Evolutionary conservation across 768 basidiomycete genomes (phyloP), one percentile per base, ranked within the genome.

Genomic region (Gloeopeniophorella convolvens): DNA sequence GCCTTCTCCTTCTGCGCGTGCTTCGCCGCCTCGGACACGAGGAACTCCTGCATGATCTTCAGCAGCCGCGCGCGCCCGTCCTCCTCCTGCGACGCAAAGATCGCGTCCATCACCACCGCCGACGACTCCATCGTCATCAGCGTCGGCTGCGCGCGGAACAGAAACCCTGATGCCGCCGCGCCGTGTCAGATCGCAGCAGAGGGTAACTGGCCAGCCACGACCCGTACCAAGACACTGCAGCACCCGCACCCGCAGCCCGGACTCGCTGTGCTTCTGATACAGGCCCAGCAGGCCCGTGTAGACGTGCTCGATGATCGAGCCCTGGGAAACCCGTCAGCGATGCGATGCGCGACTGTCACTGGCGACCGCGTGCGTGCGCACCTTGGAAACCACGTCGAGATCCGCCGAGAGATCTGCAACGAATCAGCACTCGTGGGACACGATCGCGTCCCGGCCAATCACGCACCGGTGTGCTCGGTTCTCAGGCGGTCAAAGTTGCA

Each of bases 121-220:
- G 93, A 93, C 11, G 75, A 70, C 4, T 86, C 83, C 57, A 84
- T 68, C 0, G 88, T 89, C 83, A 99, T 93, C 50, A 98, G 68
- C 1, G 85, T 85, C 2, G 96, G 95, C 59, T 94, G 88, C 4
- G 92, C 83, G 21, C 91, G 83, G 70, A 92, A 98, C 5, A 99
- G 68, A 66, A 89, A 96, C 10, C 95, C 92, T 91, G 54, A 5
- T 16, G 6, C n/a, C n/a, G n/a, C n/a, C n/a, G n/a, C n/a, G n/a
- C n/a, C n/a, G n/a, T n/a, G n/a, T n/a, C n/a, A n/a, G n/a, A n/a
- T n/a, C n/a, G n/a, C n/a, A n/a, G n/a, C n/a, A n/a, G n/a, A n/a
- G n/a, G n/a, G n/a, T n/a, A n/a, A n/a, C n/a, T n/a, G n/a, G n/a
- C n/a, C 21, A 30, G 13, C 12, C 4, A n/a, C 12, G 30, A 26